phyloP scores from a whole-genome alignment of 2,329 filamentous ascomycete species.

The Alternaria angustiovoidea region DNA sequence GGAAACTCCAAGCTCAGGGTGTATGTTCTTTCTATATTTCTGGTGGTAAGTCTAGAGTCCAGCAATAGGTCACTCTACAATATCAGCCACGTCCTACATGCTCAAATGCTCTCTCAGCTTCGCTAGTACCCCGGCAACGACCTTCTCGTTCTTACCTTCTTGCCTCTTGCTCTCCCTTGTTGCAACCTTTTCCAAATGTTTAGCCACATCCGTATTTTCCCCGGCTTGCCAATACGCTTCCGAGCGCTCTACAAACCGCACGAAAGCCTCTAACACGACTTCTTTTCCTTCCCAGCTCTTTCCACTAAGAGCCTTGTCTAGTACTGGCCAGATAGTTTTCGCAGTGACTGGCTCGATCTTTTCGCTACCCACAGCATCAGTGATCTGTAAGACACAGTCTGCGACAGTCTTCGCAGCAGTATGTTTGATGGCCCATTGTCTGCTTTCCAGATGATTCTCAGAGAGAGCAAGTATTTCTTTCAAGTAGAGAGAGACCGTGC shows the following conservation, averaged over 20 bases:
- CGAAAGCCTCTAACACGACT: conserved; percentile 79
- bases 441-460: conserved; percentile 73
- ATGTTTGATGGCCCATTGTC: conserved; percentile 91
- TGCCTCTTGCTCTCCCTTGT: conserved; percentile 90
- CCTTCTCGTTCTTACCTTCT: conserved; percentile 74
- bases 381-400: conserved; percentile 72
- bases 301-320: conserved; percentile 81
- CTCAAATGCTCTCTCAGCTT: conserved; percentile 22
- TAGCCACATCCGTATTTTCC: conserved; percentile 63
- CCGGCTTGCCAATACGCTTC: conserved; percentile 66
- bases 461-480: conserved; percentile 79
- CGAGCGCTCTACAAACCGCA: conserved; percentile 75
- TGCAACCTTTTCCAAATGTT: conserved; percentile 72
- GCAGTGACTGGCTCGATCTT: conserved; percentile 69
- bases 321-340: conserved; percentile 76
- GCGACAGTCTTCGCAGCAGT: conserved; percentile 83
- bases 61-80: neutral
- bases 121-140: conserved; percentile 27
- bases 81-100: conserved; percentile 2
- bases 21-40: neutral
- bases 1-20: neutral
- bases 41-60: neutral
- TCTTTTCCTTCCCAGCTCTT: conserved; percentile 97
- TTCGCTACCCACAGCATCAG: conserved; percentile 62
- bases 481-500: conserved; percentile 83